Conservation (phyloP, 2,329 filamentous ascomycete genomes). For the Tolypocladium cylindrosporum region DNA sequence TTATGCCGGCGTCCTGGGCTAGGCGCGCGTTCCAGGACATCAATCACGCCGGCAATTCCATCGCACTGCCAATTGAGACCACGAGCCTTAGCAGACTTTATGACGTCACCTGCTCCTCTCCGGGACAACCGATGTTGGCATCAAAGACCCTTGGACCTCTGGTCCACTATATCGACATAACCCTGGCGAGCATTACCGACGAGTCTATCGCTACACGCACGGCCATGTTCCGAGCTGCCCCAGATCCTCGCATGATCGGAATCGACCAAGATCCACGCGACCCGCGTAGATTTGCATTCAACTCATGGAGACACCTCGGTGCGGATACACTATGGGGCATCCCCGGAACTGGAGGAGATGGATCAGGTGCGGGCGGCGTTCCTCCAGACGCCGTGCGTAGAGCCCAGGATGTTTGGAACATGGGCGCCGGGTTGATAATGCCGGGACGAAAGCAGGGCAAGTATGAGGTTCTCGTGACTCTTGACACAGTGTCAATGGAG, state of each 20-base stretch:
- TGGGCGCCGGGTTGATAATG: constrained; percentile 21
- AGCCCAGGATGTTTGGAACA: constrained; percentile 17
- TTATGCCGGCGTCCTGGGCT: constrained; percentile 33
- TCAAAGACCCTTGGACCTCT: constrained; percentile 14
- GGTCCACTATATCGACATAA: constrained; percentile 16
- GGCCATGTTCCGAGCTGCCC: constrained; percentile 22
- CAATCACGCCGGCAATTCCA: constrained; percentile 31
- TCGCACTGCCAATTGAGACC: constrained; percentile 25
- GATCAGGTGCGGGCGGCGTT: background rate
- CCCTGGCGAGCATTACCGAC: constrained; percentile 24
- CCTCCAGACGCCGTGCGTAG: constrained; percentile 20
- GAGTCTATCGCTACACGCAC: constrained; percentile 26
- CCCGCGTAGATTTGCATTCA: constrained; percentile 29
- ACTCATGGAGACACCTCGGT: constrained; percentile 34
- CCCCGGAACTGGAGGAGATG: constrained; percentile 9
- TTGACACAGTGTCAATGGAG: constrained; percentile 19
- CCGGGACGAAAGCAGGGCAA: constrained; percentile 14
- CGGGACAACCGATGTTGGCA: background rate
- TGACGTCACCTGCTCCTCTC: constrained; percentile 7
- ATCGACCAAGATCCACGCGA: constrained; percentile 29
- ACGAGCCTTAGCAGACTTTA: constrained; percentile 12
- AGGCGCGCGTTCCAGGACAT: constrained; percentile 20
- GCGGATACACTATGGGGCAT: constrained; percentile 27
- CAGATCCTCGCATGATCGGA: constrained; percentile 29
- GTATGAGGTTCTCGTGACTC: constrained; percentile 21